A percentile compares a stretch with the other conserved stretches of the same genome.
Conservation (phyloP, 2,329 filamentous ascomycete species). For the Seiridium unicorne region DNA sequence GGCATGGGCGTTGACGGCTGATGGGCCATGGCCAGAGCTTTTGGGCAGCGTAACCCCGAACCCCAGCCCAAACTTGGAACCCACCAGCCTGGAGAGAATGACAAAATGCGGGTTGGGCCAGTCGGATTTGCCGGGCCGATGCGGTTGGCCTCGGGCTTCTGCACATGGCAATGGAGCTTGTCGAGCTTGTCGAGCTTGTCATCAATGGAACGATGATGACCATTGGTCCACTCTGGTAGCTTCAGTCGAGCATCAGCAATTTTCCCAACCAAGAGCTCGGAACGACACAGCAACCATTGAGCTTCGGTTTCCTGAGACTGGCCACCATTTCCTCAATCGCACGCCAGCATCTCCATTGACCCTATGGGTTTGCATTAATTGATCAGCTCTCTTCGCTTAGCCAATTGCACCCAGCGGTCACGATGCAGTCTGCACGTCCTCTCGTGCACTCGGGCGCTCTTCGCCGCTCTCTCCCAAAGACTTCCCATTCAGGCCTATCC, state of each 20-base stretch:
- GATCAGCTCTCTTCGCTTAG: too few species aligned
- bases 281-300: too few species aligned
- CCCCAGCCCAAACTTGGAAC: too few species aligned
- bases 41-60: too few species aligned
- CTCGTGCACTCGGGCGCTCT: slow-evolving; percentile 8
- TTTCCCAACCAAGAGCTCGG: background rate
- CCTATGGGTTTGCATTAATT: too few species aligned
- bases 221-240: background rate
- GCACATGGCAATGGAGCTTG: background rate
- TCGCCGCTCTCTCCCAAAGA: slow-evolving; percentile 3
- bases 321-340: too few species aligned
- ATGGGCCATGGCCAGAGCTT: background rate
- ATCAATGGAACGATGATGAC: background rate
- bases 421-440: slow-evolving; percentile 9
- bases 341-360: too few species aligned
- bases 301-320: too few species aligned
- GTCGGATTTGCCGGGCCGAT: background rate
- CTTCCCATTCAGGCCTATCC: slow-evolving; percentile 3
- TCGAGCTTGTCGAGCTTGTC: too few species aligned
- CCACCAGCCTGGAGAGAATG: background rate
- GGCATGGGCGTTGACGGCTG: background rate
- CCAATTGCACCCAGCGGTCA: background rate
- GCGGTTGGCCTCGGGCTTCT: background rate
- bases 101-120: background rate
- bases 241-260: background rate